Evolutionary conservation across 2,329 filamentous ascomycete genomes (phyloP).

Genomic region (Massarina eburnea): DNA sequence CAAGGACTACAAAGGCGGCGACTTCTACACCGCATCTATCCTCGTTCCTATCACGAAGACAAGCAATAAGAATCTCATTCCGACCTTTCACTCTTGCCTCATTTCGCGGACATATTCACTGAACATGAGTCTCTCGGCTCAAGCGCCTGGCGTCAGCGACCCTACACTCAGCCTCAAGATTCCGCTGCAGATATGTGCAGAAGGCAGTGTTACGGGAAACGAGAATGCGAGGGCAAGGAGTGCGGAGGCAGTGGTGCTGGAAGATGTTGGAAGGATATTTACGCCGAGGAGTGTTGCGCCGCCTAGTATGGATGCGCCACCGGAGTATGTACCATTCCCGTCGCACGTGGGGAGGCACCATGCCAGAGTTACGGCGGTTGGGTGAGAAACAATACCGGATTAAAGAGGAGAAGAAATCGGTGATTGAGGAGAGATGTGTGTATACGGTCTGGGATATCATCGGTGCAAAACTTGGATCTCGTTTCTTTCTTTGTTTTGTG

Average conservation of each 20-base stretch:
- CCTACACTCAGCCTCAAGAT: constrained; percentile 45
- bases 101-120: constrained; percentile 65
- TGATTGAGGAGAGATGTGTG: background rate
- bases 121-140: constrained; percentile 58
- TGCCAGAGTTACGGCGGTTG: constrained; percentile 9
- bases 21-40: constrained; percentile 64
- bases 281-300: constrained; percentile 31
- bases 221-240: constrained; percentile 35
- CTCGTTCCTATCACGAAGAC: constrained; percentile 66
- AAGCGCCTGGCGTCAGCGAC: constrained; percentile 44
- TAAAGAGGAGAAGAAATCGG: background rate
- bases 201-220: constrained; percentile 38
- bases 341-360: constrained; percentile 3
- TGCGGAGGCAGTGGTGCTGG: constrained; percentile 27
- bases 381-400: background rate
- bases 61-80: constrained; percentile 62
- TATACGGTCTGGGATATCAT: too few relatives aligned
- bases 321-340: constrained; percentile 28
- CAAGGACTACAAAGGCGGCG: constrained; percentile 47
- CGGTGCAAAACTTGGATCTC: too few relatives aligned
- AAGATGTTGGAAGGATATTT: constrained; percentile 38
- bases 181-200: constrained; percentile 49
- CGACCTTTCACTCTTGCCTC: constrained; percentile 71
- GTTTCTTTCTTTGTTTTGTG: too few relatives aligned
- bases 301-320: constrained; percentile 21